Base-by-base conservation (phyloP, 2,329 filamentous ascomycete species). In the Hirsutella thompsonii region DNA sequence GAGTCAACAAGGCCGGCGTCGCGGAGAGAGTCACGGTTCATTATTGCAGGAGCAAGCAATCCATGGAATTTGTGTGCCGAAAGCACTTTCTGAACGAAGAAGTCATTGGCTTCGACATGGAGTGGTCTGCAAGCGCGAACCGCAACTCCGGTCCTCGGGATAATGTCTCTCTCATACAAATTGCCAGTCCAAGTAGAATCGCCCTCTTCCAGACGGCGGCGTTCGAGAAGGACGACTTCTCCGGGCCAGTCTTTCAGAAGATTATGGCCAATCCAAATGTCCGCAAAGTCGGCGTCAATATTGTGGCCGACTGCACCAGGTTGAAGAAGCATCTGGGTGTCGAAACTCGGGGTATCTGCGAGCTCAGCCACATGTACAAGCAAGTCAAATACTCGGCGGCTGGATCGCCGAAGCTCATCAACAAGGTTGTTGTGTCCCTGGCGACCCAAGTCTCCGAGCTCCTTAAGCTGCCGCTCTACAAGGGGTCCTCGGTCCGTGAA, bases 51-150 rank as follows among this genome's bases (percentile, higher is more conserved):
- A 81, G 68, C 42, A 72, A 70, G 36, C 65, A 76, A 29, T 75
- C 74, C 3, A 81, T 83, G 16, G 86, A 95, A 56, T 61, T 66
- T 5, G 71, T 83, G 8, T 68, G 76, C 44, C 59, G 75, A 44
- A 59, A 73, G 43, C 69, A 81, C 43, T 94, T 95, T 49, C 54
- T 79, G 32, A 49, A 71, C 20, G 77, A 92, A 52, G 67, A 75
- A 32, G 61, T 93, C 2, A 57, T 95, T n/a, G 89, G 89, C 0
- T 87, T 95, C 46, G 89, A 95, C 53, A 70, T 95, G 46, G 90
- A 95, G 63, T 95, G 90, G 89, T 69, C 76, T 40, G 48, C 66
- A 1, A 64, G 71, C 5, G 68, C 76, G 0, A 63, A 55, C 5
- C 66, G 56, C 18, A 51, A 47, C 8, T 56, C 68, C 2, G 66